A percentile compares a stretch with the other conserved stretches of the same genome.
Conservation (phyloP, 192 early-diverging fungal genomes). For the Backusella morwellensis region DNA sequence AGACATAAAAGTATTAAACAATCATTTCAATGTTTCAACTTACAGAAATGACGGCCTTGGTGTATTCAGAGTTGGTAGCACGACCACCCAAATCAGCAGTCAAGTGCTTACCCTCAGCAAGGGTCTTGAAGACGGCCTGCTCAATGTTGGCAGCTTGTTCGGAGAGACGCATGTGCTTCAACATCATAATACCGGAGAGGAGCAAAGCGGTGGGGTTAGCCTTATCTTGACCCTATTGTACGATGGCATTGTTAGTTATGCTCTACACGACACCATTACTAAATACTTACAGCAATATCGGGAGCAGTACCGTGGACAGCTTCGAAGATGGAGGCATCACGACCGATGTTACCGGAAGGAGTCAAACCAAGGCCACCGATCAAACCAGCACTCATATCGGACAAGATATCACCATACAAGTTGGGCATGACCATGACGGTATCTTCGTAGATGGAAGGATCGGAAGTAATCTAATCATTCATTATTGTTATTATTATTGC, state of each 20-base stretch:
- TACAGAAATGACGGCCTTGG: slow-evolving; percentile 77
- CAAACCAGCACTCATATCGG: slow-evolving; percentile 95
- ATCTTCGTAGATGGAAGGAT: slow-evolving; percentile 83
- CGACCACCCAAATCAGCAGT: slow-evolving; percentile 92
- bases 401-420: slow-evolving; percentile 98
- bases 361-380: slow-evolving; percentile 98
- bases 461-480: slow-evolving; percentile 81
- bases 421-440: slow-evolving; percentile 99
- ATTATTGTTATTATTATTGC: background rate
- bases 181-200: slow-evolving; percentile 96
- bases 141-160: slow-evolving; percentile 83
- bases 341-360: slow-evolving; percentile 98
- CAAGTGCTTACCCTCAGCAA: slow-evolving; percentile 86
- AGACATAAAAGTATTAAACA: background rate
- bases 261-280: background rate
- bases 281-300: slow-evolving; percentile 83
- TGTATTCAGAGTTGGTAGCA: slow-evolving; percentile 80
- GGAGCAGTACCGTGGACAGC: slow-evolving; percentile 94
- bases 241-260: background rate
- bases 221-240: slow-evolving; percentile 56
- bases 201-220: slow-evolving; percentile 96
- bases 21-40: background rate
- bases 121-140: slow-evolving; percentile 87
- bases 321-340: slow-evolving; percentile 97
- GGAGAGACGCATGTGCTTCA: slow-evolving; percentile 91